Percentiles rank a stretch among this genome's conserved stretches.
Evolutionary conservation across 768 basidiomycete species (phyloP).

Genomic region (Termitomyces sp.): DNA sequence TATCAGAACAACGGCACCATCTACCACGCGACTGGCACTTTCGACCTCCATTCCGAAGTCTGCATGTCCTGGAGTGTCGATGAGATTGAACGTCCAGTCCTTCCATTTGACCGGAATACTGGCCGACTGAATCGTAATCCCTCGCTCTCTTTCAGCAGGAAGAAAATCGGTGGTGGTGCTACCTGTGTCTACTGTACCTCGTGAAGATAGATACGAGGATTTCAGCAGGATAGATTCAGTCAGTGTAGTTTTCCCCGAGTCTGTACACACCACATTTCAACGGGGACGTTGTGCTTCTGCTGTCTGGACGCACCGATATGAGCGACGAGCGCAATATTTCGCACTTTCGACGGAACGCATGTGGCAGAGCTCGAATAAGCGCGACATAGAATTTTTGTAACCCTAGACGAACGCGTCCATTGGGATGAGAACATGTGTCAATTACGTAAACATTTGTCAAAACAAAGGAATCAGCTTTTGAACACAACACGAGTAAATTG

Average conservation of each 20-base stretch:
- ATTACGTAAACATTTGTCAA: neutral
- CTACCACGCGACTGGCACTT: constrained; percentile 85
- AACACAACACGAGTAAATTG: constrained; percentile 22
- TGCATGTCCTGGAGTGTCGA: constrained; percentile 90
- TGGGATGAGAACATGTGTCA: constrained; percentile 16
- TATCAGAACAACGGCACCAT: constrained; percentile 83
- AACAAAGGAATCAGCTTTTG: constrained; percentile 3
- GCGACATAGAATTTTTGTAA: constrained; percentile 12
- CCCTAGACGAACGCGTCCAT: constrained; percentile 12
- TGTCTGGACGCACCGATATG: constrained; percentile 61
- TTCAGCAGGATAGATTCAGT: constrained; percentile 82
- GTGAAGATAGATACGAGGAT: constrained; percentile 63
- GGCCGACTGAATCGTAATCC: constrained; percentile 90
- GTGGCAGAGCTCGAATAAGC: constrained; percentile 22
- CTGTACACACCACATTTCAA: constrained; percentile 29
- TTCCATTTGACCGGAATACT: constrained; percentile 88
- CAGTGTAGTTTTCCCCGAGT: constrained; percentile 86
- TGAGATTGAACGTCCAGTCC: constrained; percentile 78
- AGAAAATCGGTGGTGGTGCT: constrained; percentile 90
- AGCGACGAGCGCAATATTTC: constrained; percentile 86
- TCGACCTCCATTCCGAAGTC: constrained; percentile 98
- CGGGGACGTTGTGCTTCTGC: neutral
- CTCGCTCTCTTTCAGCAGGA: constrained; percentile 84
- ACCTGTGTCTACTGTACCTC: constrained; percentile 85
- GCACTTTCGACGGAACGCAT: constrained; percentile 39